Conservation (phyloP, 2,329 filamentous ascomycete species). For the Ceratocystis ficicola region DNA sequence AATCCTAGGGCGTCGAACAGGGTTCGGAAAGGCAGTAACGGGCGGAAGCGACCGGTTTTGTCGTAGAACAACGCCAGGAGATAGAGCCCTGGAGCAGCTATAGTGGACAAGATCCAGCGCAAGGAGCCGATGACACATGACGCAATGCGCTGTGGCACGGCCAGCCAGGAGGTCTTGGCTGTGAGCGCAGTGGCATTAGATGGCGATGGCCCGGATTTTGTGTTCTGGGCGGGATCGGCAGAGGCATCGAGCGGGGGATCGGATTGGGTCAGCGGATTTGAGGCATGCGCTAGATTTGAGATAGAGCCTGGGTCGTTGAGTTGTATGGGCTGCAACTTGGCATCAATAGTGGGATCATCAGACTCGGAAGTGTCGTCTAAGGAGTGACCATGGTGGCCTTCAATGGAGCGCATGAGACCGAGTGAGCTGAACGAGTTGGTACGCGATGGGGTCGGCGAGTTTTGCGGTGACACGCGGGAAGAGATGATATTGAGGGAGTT, state of each 20-base stretch:
- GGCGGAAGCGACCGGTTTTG: constrained; percentile 64
- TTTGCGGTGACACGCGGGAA: constrained; percentile 58
- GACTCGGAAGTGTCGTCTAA: constrained; percentile 31
- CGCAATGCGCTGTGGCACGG: constrained; percentile 56
- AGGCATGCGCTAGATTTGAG: constrained; percentile 23
- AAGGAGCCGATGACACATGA: constrained; percentile 62
- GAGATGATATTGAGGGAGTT: constrained; percentile 95
- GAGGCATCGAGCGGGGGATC: constrained; percentile 15
- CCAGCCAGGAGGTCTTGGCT: constrained; percentile 34
- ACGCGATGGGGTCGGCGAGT: constrained; percentile 45
- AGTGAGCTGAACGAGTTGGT: constrained; percentile 49
- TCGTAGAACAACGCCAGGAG: constrained; percentile 74
- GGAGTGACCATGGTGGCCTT: constrained; percentile 26
- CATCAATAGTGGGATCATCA: constrained; percentile 1
- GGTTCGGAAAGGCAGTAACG: constrained; percentile 59
- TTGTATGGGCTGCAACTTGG: constrained; percentile 29
- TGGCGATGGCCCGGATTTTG: constrained; percentile 31
- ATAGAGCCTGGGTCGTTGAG: constrained; percentile 20
- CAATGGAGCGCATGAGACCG: constrained; percentile 34
- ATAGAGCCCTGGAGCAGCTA: constrained; percentile 71
- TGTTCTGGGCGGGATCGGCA: constrained; percentile 52
- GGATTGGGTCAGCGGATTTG: constrained; percentile 28
- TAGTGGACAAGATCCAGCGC: constrained; percentile 63
- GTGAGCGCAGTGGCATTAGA: background rate
- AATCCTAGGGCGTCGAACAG: constrained; percentile 34